Conservation (phyloP, 2,329 filamentous ascomycete genomes). For the Arthrinium phaeospermum region DNA sequence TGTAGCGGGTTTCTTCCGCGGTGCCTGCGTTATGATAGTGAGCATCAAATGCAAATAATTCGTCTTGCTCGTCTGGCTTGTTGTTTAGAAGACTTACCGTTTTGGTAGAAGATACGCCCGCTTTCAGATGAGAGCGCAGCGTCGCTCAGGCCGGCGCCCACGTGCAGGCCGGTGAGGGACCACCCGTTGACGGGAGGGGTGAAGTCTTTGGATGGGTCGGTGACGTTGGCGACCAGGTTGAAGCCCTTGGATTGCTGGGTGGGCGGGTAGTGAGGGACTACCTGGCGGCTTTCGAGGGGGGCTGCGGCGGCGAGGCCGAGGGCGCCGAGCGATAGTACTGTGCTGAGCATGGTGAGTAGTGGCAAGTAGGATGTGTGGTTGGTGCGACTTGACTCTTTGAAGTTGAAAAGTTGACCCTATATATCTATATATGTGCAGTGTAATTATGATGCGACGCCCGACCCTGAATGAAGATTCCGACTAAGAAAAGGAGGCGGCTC, state of each 20-base stretch:
- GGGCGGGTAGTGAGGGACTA: conserved; percentile 29
- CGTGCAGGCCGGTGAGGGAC: conserved; percentile 48
- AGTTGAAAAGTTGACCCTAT: no score
- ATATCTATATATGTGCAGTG: not conserved
- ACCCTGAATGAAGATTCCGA: no score
- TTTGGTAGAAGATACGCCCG: conserved; percentile 53
- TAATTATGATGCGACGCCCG: not conserved
- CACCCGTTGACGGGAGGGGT: conserved; percentile 47
- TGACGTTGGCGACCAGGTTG: conserved; percentile 52
- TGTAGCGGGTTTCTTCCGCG: conserved; percentile 38
- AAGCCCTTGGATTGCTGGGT: conserved; percentile 40
- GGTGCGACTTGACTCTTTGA: no score
- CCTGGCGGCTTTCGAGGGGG: conserved; percentile 19
- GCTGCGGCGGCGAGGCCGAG: conserved; percentile 21
- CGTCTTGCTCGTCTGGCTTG: not conserved
- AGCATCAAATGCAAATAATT: not conserved
- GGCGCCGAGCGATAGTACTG: conserved; percentile 8
- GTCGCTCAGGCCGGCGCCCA: conserved; percentile 47
- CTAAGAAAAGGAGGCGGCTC: not conserved
- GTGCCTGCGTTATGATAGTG: conserved; percentile 34
- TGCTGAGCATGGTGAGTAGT: conserved; percentile 11
- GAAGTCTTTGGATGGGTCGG: conserved; percentile 46
- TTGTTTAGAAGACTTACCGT: conserved; percentile 39
- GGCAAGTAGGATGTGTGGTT: not conserved
- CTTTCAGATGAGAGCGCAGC: conserved; percentile 42